These are phyloP conservation scores for Phytophthora rubi DNA, from an alignment of 352 stramenopile genomes.

Conservation along the genomic window DNA sequence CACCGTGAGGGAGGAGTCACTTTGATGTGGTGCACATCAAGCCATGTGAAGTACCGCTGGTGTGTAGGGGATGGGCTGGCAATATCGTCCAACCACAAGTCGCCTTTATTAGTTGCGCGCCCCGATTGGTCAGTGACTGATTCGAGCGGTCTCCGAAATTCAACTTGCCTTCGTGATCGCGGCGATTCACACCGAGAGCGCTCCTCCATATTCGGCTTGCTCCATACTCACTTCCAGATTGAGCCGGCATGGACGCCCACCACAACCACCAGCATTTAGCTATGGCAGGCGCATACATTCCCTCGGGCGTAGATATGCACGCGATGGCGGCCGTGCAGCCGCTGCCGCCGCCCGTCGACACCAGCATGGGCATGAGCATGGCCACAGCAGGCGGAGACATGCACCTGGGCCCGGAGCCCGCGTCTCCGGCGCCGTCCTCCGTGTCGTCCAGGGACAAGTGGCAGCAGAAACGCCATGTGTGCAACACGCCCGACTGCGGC, in stretches of 20 bases:
- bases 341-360: constrained; percentile 21
- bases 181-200: constrained; percentile 31
- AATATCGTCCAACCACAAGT: constrained; percentile 16
- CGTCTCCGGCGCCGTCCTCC: constrained; percentile 45
- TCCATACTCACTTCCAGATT: constrained; percentile 25
- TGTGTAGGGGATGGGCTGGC: constrained; percentile 20
- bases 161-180: constrained; percentile 43
- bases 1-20: background rate
- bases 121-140: constrained; percentile 8
- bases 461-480: constrained; percentile 77
- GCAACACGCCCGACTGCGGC: constrained; percentile 65
- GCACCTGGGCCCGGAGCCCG: constrained; percentile 18
- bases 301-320: constrained; percentile 25
- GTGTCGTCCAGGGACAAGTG: constrained; percentile 66
- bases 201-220: background rate
- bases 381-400: constrained; percentile 28
- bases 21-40: constrained; percentile 3
- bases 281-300: constrained; percentile 22
- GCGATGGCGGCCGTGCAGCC: constrained; percentile 24
- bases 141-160: constrained; percentile 24
- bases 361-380: constrained; percentile 27
- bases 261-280: constrained; percentile 2
- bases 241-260: constrained; percentile 29
- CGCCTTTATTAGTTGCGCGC: background rate
- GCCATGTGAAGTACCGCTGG: background rate